These are phyloP conservation scores for Jacaranda copaia DNA, from an alignment of 257 asterid species.

Conservation along the genomic window DNA sequence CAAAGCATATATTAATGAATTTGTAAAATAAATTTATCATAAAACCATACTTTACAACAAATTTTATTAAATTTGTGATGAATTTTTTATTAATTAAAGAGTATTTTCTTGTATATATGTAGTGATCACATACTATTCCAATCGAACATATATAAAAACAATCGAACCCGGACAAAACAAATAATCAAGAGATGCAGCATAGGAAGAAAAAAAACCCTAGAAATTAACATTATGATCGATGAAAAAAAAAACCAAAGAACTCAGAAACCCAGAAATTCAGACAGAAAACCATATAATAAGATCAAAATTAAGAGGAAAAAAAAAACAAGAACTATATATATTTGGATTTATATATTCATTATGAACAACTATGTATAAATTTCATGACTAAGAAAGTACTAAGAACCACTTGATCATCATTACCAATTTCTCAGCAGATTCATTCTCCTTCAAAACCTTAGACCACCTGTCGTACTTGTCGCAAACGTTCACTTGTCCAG, in stretches of 20 bases:
- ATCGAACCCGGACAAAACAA: not conserved
- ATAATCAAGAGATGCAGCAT: not conserved
- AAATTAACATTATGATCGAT: not conserved
- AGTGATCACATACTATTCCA: no score
- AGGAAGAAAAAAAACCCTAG: not conserved
- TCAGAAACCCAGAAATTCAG: not conserved
- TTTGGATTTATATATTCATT: not conserved
- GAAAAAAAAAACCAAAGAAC: not conserved
- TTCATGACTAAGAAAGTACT: not conserved
- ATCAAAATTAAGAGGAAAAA: not conserved
- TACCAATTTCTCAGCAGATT: conserved; percentile 62
- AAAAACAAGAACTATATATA: not conserved
- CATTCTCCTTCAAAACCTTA: conserved; percentile 44
- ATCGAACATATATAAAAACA: not conserved
- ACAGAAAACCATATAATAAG: not conserved
- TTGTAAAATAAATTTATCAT: no score
- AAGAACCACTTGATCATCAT: not conserved
- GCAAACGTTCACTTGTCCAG: conserved; percentile 76
- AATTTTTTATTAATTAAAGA: no score
- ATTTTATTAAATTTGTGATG: no score
- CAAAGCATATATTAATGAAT: no score
- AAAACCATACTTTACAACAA: no score
- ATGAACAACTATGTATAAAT: not conserved
- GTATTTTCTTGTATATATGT: no score
- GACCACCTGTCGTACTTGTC: conserved; percentile 54